Conservation (phyloP, 352 stramenopile genomes). For the Globisporangium barbulae region DNA sequence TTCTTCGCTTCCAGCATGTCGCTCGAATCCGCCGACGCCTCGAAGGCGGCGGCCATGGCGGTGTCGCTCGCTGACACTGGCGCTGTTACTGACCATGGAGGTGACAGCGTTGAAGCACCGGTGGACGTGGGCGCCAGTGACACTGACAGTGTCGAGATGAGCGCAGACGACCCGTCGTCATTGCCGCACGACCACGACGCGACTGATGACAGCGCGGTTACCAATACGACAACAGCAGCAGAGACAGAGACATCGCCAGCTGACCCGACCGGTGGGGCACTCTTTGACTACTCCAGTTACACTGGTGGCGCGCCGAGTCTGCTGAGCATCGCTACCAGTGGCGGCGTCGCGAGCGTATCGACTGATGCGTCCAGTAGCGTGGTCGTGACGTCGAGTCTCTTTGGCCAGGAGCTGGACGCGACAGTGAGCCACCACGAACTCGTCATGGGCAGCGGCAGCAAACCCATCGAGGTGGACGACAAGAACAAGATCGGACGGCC, state of each 20-base stretch:
- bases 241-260: not conserved
- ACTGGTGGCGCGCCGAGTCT: constrained; percentile 39
- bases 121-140: not conserved
- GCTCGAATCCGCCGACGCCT: not conserved
- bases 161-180: constrained; percentile 14
- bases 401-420: constrained; percentile 18
- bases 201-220: not conserved
- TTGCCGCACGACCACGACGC: constrained; percentile 4
- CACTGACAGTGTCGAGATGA: not conserved
- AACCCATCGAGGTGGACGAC: constrained; percentile 34
- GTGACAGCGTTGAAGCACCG: not conserved
- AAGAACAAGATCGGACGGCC: constrained; percentile 66
- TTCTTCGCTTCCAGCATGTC: not conserved
- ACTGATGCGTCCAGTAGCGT: not conserved
- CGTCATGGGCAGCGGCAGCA: not conserved
- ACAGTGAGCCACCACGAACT: constrained; percentile 14
- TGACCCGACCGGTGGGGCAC: constrained; percentile 18
- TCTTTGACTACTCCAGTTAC: constrained; percentile 51
- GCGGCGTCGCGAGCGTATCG: not conserved
- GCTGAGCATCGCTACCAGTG: constrained; percentile 20
- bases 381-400: constrained; percentile 8
- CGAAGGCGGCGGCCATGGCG: not conserved
- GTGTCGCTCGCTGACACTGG: not conserved
- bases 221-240: not conserved
- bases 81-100: not conserved